Evolutionary conservation across 2,329 filamentous ascomycete species (phyloP).

Genomic region (Ilyonectria destructans): DNA sequence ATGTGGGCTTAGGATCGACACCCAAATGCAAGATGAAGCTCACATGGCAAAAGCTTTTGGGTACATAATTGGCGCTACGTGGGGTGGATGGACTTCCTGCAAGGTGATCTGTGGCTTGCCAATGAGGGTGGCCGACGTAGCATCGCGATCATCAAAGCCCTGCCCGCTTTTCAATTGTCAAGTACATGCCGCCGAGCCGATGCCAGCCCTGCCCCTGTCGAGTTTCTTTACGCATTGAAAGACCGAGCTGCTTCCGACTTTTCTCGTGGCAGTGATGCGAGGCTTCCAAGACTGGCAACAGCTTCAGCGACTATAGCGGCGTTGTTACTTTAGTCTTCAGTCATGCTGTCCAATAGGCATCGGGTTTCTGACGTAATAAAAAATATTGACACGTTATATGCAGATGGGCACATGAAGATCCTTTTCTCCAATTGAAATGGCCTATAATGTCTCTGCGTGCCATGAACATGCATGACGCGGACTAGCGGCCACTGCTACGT

Average conservation of each 20-base stretch:
- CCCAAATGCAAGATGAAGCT: no score
- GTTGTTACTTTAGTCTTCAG: background rate
- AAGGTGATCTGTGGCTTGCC: background rate
- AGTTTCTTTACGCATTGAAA: background rate
- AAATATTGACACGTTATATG: background rate
- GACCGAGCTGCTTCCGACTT: background rate
- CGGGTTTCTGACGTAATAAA: background rate
- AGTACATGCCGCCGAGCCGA: no score
- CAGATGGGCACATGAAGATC: background rate
- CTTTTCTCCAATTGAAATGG: background rate
- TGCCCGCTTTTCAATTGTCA: background rate
- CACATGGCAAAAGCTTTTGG: no score
- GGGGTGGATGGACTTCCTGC: background rate
- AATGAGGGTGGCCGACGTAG: background rate
- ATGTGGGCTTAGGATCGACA: background rate
- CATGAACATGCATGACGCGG: background rate
- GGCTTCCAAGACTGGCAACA: no score
- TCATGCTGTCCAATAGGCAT: background rate
- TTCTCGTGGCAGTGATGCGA: background rate
- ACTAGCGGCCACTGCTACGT: background rate
- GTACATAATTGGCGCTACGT: background rate
- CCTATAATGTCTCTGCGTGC: background rate
- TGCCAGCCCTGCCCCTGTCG: no score
- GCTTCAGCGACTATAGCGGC: background rate
- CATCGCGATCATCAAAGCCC: background rate